Evolutionary conservation across 768 basidiomycete genomes (phyloP).

Genomic region (Russula earlei): DNA sequence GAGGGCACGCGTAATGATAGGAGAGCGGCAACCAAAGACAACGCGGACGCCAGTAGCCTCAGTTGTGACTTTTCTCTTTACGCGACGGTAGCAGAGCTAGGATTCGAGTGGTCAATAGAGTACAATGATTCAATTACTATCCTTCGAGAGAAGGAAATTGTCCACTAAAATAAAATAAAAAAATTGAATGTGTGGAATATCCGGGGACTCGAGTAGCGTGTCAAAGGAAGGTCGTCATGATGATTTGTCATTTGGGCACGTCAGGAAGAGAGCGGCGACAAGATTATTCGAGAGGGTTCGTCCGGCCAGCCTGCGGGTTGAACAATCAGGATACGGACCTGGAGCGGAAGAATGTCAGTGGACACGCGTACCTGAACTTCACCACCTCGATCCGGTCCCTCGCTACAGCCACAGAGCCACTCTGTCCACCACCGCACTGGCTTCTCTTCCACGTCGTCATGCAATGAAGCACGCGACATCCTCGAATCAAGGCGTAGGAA

Average conservation of each 20-base stretch:
- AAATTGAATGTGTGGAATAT: background rate
- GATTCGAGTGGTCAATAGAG: too few species aligned
- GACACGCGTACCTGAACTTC: conserved; percentile 59
- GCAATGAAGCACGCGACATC: conserved; percentile 17
- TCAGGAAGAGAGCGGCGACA: background rate
- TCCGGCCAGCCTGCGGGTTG: conserved; percentile 52
- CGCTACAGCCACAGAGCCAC: conserved; percentile 73
- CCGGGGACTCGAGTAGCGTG: too few species aligned
- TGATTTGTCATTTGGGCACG: background rate
- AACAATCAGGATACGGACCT: background rate
- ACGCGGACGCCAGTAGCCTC: too few species aligned
- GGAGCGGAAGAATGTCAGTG: background rate
- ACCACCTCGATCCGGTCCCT: conserved; percentile 64
- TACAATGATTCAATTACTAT: background rate
- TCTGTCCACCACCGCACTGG: conserved; percentile 74
- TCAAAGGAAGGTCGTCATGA: background rate
- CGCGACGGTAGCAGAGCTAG: too few species aligned
- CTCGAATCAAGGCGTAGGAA: conserved; percentile 27
- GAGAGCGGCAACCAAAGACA: too few species aligned
- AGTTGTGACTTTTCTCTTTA: too few species aligned
- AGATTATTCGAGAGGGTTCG: conserved; percentile 46
- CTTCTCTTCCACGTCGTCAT: conserved; percentile 27
- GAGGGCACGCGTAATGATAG: too few species aligned
- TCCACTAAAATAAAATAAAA: background rate
- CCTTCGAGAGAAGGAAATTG: background rate